These are phyloP conservation scores for Fusarium floridanum DNA, from an alignment of 2,329 filamentous ascomycete species.

Conservation along the genomic window DNA sequence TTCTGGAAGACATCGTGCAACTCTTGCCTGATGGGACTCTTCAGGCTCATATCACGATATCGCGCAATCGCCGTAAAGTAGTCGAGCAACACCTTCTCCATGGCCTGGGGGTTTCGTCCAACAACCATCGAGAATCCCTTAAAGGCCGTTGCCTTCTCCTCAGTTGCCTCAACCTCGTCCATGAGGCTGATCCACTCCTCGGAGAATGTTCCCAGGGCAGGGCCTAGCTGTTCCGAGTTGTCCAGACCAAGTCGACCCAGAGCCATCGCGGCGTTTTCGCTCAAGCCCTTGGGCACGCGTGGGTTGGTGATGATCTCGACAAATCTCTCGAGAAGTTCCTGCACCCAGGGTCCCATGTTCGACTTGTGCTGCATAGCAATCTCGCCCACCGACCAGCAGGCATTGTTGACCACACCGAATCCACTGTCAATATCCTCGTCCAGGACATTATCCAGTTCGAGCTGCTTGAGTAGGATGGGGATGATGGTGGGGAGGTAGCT, in stretches of 20 bases:
- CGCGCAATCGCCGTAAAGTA: conserved; percentile 88
- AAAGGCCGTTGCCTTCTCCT: conserved; percentile 95
- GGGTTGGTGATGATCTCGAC: conserved; percentile 87
- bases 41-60: conserved; percentile 75
- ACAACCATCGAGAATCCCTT: conserved; percentile 90
- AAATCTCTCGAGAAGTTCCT: conserved; percentile 81
- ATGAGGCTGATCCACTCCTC: conserved; percentile 85
- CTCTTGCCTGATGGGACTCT: conserved; percentile 72
- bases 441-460: conserved; percentile 82
- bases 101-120: conserved; percentile 87
- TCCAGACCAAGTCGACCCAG: conserved; percentile 88
- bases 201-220: conserved; percentile 84
- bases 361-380: conserved; percentile 85
- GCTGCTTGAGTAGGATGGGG: conserved; percentile 85
- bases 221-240: conserved; percentile 81
- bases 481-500: conserved; percentile 79
- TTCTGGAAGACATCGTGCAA: conserved; percentile 81
- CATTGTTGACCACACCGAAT: conserved; percentile 97
- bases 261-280: conserved; percentile 94
- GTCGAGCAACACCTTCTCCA: conserved; percentile 85
- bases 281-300: conserved; percentile 86
- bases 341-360: conserved; percentile 81
- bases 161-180: conserved; percentile 85
- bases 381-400: conserved; percentile 96
- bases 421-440: conserved; percentile 86